These are phyloP conservation scores for Plantago major DNA, from an alignment of 257 asterid genomes.

Conservation along the genomic window DNA sequence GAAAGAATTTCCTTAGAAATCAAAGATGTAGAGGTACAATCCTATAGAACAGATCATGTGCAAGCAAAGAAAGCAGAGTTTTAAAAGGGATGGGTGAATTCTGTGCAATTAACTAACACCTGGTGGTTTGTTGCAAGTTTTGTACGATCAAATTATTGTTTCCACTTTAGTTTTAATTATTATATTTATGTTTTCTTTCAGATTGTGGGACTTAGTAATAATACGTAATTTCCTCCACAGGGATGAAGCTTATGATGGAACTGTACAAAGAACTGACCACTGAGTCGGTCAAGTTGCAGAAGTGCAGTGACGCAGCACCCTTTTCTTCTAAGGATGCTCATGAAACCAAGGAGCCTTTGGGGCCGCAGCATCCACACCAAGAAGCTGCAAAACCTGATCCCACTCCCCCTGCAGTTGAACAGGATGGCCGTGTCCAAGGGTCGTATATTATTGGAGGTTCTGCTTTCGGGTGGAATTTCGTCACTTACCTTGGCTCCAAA, in stretches of 20 bases:
- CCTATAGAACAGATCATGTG: too few relatives aligned
- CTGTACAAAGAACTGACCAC: constrained; percentile 51
- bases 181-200: too few relatives aligned
- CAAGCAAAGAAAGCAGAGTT: too few relatives aligned
- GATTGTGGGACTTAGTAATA: too few relatives aligned
- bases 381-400: constrained; percentile 29
- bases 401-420: constrained; percentile 24
- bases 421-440: constrained; percentile 28
- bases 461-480: constrained; percentile 87
- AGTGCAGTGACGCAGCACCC: constrained; percentile 27
- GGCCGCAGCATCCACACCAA: constrained; percentile 22
- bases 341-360: constrained; percentile 27
- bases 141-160: too few relatives aligned
- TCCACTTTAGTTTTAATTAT: too few relatives aligned
- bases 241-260: constrained; percentile 63
- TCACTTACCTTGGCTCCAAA: constrained; percentile 38
- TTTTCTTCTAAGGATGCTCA: constrained; percentile 19
- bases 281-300: constrained; percentile 32
- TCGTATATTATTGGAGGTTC: constrained; percentile 64
- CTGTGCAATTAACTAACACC: too few relatives aligned
- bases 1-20: too few relatives aligned
- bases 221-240: constrained; percentile 32
- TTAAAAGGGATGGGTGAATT: too few relatives aligned
- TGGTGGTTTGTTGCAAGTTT: too few relatives aligned
- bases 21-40: too few relatives aligned